A percentile compares a stretch with the other conserved stretches of the same genome.
phyloP scores from a whole-genome alignment of 495 filamentous ascomycete species.

The Rusavskia elegans region DNA sequence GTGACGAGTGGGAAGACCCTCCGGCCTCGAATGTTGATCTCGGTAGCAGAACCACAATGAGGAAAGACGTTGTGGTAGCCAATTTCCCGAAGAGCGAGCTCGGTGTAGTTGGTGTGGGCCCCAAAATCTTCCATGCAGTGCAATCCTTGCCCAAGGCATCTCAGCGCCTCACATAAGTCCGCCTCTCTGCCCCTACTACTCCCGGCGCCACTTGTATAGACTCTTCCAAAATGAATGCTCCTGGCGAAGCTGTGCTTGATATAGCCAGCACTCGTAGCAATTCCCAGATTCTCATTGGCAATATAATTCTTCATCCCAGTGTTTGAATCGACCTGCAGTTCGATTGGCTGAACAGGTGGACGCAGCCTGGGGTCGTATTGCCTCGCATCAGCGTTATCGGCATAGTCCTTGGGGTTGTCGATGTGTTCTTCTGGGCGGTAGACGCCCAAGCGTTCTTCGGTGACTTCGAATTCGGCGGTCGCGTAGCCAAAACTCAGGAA shows the following conservation, averaged over 20 bases:
- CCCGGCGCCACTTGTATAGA: conserved; percentile 60
- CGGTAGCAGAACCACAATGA: conserved; percentile 59
- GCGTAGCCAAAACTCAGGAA: conserved; percentile 68
- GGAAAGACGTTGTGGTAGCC: conserved; percentile 71
- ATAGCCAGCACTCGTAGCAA: conserved; percentile 84
- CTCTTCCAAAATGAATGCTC: conserved; percentile 74
- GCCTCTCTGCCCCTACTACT: conserved; percentile 53
- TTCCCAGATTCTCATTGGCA: conserved; percentile 68
- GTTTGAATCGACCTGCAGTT: conserved; percentile 66
- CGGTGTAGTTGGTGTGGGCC: conserved; percentile 88
- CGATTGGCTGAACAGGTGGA: conserved; percentile 51
- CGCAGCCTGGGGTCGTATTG: conserved; percentile 73
- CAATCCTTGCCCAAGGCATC: conserved; percentile 76
- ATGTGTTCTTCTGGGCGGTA: conserved; percentile 96
- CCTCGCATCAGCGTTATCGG: conserved; percentile 73
- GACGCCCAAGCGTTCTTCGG: conserved; percentile 72
- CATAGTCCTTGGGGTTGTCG: conserved; percentile 78
- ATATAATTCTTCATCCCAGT: conserved; percentile 99
- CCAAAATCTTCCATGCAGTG: conserved; percentile 94
- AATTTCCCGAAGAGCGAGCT: conserved; percentile 74
- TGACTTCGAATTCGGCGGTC: conserved; percentile 95
- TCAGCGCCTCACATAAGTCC: conserved; percentile 78
- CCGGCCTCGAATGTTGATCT: conserved; percentile 58
- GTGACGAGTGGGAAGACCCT: conserved; percentile 79
- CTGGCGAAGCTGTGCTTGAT: conserved; percentile 70